phyloP scores from a whole-genome alignment of 768 basidiomycete species.

The Russula sp. region DNA sequence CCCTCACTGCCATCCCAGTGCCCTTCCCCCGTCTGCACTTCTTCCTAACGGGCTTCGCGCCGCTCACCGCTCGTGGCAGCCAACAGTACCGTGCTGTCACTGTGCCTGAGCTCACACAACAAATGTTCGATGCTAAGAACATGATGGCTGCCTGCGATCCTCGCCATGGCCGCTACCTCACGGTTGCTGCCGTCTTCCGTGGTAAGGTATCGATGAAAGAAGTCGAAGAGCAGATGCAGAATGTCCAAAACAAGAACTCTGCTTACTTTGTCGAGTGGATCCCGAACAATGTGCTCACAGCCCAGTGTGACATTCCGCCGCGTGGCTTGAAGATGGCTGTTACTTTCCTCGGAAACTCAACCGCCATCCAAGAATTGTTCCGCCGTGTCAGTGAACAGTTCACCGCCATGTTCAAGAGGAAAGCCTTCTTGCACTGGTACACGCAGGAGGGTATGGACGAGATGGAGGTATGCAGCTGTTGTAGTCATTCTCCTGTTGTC shows the following conservation, averaged over 20 bases:
- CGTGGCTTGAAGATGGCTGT: slow-evolving; percentile 95
- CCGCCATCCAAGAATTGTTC: slow-evolving; percentile 96
- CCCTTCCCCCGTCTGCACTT: slow-evolving; percentile 99
- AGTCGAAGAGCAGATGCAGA: slow-evolving; percentile 98
- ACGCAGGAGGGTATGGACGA: slow-evolving; percentile 99
- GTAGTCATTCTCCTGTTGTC: background rate
- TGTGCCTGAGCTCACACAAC: slow-evolving; percentile 95
- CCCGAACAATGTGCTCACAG: slow-evolving; percentile 96
- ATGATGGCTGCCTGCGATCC: slow-evolving; percentile 99
- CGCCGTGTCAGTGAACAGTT: slow-evolving; percentile 98
- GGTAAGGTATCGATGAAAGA: slow-evolving; percentile 99
- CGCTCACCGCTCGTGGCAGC: slow-evolving; percentile 88
- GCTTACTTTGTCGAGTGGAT: slow-evolving; percentile 99
- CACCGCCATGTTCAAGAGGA: slow-evolving; percentile 98
- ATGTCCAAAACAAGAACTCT: slow-evolving; percentile 95
- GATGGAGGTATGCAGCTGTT: slow-evolving; percentile 60
- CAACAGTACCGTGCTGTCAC: slow-evolving; percentile 95
- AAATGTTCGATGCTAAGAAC: slow-evolving; percentile 99
- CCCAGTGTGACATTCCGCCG: slow-evolving; percentile 97
- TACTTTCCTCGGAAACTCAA: slow-evolving; percentile 96
- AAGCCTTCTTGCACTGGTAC: slow-evolving; percentile 99
- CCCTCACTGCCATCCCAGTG: slow-evolving; percentile 42
- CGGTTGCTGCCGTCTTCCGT: slow-evolving; percentile 96
- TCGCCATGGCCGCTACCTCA: slow-evolving; percentile 94
- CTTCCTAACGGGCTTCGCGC: slow-evolving; percentile 97